Evolutionary conservation across 805 yeast genomes (phyloP).

Genomic region (Ogataea pignaliae): DNA sequence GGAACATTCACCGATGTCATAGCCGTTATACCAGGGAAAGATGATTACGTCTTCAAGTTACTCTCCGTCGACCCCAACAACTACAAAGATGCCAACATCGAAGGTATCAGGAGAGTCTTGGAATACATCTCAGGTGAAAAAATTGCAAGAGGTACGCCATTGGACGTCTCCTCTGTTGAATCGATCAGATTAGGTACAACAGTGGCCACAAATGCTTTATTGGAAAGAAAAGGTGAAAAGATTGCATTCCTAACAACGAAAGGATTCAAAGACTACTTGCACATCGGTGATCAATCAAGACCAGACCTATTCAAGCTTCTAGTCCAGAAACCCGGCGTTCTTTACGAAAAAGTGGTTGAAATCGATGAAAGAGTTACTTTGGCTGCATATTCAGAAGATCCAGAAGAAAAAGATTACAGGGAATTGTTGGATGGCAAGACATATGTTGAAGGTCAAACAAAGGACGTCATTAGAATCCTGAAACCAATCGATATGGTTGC

Average conservation of each 20-base stretch:
- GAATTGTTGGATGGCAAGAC: slow-evolving; percentile 21
- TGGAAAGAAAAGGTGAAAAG: slow-evolving; percentile 87
- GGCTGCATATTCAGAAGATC: slow-evolving; percentile 77
- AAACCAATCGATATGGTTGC: slow-evolving; percentile 29
- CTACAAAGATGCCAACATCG: slow-evolving; percentile 87
- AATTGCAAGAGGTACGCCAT: slow-evolving; percentile 56
- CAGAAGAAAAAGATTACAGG: slow-evolving; percentile 28
- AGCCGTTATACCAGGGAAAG: slow-evolving; percentile 47
- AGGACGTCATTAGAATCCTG: slow-evolving; percentile 35
- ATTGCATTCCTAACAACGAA: slow-evolving; percentile 83
- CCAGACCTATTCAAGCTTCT: slow-evolving; percentile 85
- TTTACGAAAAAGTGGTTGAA: slow-evolving; percentile 76
- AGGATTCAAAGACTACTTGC: slow-evolving; percentile 79
- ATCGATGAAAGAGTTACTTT: slow-evolving; percentile 87
- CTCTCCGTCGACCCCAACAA: slow-evolving; percentile 86
- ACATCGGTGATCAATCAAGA: slow-evolving; percentile 87
- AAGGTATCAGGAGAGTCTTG: slow-evolving; percentile 78
- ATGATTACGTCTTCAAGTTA: slow-evolving; percentile 68
- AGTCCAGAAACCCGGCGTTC: slow-evolving; percentile 63
- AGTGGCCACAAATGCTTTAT: slow-evolving; percentile 90
- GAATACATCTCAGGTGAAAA: slow-evolving; percentile 49
- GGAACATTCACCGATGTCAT: slow-evolving; percentile 86
- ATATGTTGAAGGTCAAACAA: slow-evolving; percentile 34
- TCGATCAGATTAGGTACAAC: slow-evolving; percentile 89
- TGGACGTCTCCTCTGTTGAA: slow-evolving; percentile 61